Evolutionary conservation across 768 basidiomycete genomes (phyloP), one percentile per base, ranked within the genome.

Genomic region (Tubosaeta sp.): DNA sequence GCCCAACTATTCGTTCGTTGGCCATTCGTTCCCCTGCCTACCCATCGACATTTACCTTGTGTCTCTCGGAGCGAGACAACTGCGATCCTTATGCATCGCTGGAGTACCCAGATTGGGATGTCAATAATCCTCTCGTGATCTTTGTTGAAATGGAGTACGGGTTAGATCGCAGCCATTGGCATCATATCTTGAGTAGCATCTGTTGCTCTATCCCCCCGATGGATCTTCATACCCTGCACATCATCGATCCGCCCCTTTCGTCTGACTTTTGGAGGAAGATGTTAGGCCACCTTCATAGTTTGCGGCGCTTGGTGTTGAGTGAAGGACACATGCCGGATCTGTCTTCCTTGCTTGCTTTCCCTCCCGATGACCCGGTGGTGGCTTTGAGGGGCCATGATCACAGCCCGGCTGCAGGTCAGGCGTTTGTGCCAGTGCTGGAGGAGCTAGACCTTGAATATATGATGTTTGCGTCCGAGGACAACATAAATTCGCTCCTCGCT

Each of bases 251-350:
- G 0, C 21, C 39, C 2, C 3, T 40, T 27, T 21, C 36, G 0
- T 16, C 11, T 2, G 19, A 9, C 19, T 46, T 59, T 19, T 61
- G 55, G 58, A 46, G 14, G 16, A n/a, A 32, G 2, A 32, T 7
- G 0, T 39, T 59, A 3, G 36, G 47, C 3, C 31, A 18, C 5
- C 44, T 56, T 9, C 47, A 5, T 7, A 25, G 34, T 9, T 2
- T 60, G 6, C 40, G 21, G 16, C 19, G 38, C 34, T 40, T 59
- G 31, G 25, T 35, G 13, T 13, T 32, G 31, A 13, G 31, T 32
- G 32, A 34, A 34, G 32, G 32, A 5, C 1, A 34, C 32, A 34
- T 34, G 32, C 32, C 32, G 7, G 7, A 34, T 34, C 32, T 34
- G 32, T 14, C 7, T 34, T 16, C 1, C 16, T 16, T 34, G 32